These are phyloP conservation scores for Trichosanthes truncata DNA, from an alignment of 306 rosid species.

Conservation along the genomic window DNA sequence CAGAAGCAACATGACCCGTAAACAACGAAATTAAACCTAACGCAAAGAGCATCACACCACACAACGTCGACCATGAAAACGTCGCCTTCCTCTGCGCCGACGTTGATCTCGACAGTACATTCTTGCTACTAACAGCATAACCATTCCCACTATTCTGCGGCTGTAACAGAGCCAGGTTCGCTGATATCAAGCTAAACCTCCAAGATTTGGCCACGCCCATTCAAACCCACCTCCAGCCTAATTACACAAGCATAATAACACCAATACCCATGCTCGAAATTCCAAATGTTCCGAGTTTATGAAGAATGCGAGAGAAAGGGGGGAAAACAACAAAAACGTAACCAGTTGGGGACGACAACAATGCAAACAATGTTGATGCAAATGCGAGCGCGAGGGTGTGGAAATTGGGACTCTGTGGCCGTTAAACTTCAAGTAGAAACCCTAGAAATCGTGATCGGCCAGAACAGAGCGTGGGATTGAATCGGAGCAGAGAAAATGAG, in stretches of 20 bases:
- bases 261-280: constrained; percentile 10
- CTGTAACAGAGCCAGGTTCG: constrained; percentile 56
- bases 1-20: constrained; percentile 87
- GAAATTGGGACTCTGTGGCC: constrained; percentile 2
- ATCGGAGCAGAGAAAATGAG: background rate
- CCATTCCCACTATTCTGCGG: constrained; percentile 27
- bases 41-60: constrained; percentile 83
- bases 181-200: constrained; percentile 45
- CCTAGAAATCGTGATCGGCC: constrained; percentile 7
- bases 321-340: background rate
- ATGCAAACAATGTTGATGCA: background rate
- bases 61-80: constrained; percentile 54
- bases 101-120: constrained; percentile 44
- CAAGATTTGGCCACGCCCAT: constrained; percentile 49
- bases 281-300: background rate
- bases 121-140: constrained; percentile 14
- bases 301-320: background rate
- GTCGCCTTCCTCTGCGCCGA: constrained; percentile 33
- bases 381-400: background rate
- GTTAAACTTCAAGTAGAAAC: background rate
- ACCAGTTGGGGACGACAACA: background rate
- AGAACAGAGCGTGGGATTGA: background rate
- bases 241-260: constrained; percentile 16
- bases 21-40: constrained; percentile 80
- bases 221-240: constrained; percentile 14